Conservation (phyloP, 108 stramenopile species). For the Cyclostephanos invisitatus region DNA sequence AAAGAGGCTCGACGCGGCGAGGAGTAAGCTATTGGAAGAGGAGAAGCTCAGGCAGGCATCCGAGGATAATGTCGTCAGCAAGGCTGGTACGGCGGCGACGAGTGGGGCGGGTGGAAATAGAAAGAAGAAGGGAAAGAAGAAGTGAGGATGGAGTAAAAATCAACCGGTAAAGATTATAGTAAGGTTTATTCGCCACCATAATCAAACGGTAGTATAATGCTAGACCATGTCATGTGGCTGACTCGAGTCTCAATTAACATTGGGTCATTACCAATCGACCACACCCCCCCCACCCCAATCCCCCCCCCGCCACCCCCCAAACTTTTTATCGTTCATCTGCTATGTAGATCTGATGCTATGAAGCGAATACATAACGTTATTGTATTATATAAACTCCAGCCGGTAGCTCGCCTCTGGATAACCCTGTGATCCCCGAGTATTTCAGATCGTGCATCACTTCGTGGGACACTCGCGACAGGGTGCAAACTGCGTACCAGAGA, state of each 20-base stretch:
- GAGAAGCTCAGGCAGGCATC: conserved; percentile 17
- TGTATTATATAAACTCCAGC: background rate
- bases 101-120: conserved; percentile 14
- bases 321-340: background rate
- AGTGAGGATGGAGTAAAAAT: too few species aligned
- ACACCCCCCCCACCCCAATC: background rate
- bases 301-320: background rate
- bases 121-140: conserved; percentile 50
- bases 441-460: too few species aligned
- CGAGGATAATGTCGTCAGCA: conserved; percentile 13
- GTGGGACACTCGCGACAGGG: too few species aligned
- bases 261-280: background rate
- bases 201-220: too few species aligned
- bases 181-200: too few species aligned
- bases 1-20: conserved; percentile 45
- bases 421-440: too few species aligned
- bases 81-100: background rate
- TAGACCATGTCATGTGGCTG: background rate
- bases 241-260: background rate
- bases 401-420: too few species aligned
- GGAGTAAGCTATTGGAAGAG: conserved; percentile 21
- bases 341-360: background rate
- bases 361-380: background rate
- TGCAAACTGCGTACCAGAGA: background rate
- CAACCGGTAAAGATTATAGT: too few species aligned